Conservation (phyloP, 768 basidiomycete genomes). For the Amanita pallidorosea region DNA sequence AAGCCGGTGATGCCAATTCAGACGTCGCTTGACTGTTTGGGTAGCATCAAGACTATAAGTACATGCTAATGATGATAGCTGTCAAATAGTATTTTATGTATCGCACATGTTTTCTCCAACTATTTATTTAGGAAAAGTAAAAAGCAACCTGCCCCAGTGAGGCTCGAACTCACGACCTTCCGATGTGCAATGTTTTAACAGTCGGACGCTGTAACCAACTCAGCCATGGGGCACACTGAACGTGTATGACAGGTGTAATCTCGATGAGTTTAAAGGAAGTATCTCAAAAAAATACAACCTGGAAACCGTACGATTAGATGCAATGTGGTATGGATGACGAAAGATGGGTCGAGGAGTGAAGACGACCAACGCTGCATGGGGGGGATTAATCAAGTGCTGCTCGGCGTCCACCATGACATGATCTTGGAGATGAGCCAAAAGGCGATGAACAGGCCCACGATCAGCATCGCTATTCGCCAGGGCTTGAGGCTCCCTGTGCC, state of each 20-base stretch:
- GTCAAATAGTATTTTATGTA: too few species aligned
- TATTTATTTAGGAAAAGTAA: background rate
- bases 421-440: constrained; percentile 49
- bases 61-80: too few species aligned
- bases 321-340: background rate
- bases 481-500: constrained; percentile 57
- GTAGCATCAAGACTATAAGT: too few species aligned
- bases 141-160: constrained; percentile 44
- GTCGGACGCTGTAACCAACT: constrained; percentile 75
- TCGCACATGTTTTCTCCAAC: too few species aligned
- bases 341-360: background rate
- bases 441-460: constrained; percentile 41
- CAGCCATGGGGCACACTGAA: constrained; percentile 54
- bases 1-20: background rate
- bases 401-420: constrained; percentile 26
- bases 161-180: constrained; percentile 69
- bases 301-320: background rate
- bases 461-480: constrained; percentile 53
- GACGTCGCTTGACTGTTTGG: background rate
- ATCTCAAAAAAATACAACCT: background rate
- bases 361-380: too few species aligned
- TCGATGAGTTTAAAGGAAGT: background rate
- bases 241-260: background rate
- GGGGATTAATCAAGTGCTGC: background rate
- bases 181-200: constrained; percentile 37